Evolutionary conservation across 495 filamentous ascomycete species (phyloP).

Genomic region (Talaromyces proteolyticus): DNA sequence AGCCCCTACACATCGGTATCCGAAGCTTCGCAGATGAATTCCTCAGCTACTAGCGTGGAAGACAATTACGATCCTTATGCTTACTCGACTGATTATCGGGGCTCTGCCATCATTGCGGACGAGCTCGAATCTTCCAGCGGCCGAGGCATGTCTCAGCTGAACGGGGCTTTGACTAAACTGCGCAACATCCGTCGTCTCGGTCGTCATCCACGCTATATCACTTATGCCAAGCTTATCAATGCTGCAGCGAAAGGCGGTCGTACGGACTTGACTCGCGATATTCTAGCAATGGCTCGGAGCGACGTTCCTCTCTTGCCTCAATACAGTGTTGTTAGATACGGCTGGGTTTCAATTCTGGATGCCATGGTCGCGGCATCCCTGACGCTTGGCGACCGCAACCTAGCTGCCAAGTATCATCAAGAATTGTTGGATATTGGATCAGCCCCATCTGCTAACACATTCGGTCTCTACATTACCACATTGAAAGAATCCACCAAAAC

Average conservation of each 20-base stretch:
- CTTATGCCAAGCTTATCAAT: slow-evolving; percentile 89
- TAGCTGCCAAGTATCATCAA: slow-evolving; percentile 82
- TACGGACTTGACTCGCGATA: slow-evolving; percentile 74
- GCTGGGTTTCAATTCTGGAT: slow-evolving; percentile 92
- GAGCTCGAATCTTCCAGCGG: slow-evolving; percentile 72
- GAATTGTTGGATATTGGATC: slow-evolving; percentile 83
- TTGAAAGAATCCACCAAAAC: slow-evolving; percentile 95
- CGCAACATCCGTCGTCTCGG: slow-evolving; percentile 89
- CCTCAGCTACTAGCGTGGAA: slow-evolving; percentile 45
- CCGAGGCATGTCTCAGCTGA: slow-evolving; percentile 60
- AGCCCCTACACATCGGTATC: slow-evolving; percentile 35
- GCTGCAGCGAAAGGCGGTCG: slow-evolving; percentile 79
- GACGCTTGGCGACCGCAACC: slow-evolving; percentile 67
- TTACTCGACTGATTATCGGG: slow-evolving; percentile 83
- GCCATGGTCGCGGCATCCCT: slow-evolving; percentile 94
- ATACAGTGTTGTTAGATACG: slow-evolving; percentile 79
- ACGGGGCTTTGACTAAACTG: slow-evolving; percentile 76
- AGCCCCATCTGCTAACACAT: slow-evolving; percentile 94
- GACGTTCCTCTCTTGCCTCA: slow-evolving; percentile 81
- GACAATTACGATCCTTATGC: slow-evolving; percentile 89
- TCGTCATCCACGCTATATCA: slow-evolving; percentile 89
- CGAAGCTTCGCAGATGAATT: slow-evolving; percentile 26
- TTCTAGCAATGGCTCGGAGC: slow-evolving; percentile 76
- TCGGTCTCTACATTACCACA: slow-evolving; percentile 96
- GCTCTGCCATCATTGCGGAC: slow-evolving; percentile 82